These are phyloP conservation scores for Golovinomyces cichoracearum DNA, from an alignment of 2,329 filamentous ascomycete species.

Conservation along the genomic window DNA sequence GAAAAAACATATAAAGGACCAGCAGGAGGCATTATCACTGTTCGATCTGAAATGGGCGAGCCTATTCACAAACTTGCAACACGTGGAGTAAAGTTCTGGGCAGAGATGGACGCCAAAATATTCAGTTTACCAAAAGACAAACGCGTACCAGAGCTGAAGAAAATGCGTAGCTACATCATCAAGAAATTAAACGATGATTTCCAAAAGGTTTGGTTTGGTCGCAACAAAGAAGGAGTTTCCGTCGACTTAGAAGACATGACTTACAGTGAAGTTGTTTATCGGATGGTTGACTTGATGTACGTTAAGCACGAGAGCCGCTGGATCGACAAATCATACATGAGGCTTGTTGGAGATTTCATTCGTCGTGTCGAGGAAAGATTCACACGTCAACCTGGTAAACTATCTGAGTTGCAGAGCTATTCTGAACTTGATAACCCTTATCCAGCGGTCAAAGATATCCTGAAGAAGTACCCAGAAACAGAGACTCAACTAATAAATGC, in stretches of 20 bases:
- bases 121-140: conserved; percentile 85
- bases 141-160: conserved; percentile 63
- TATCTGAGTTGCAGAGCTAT: conserved; percentile 73
- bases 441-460: conserved; percentile 47
- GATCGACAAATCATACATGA: conserved; percentile 67
- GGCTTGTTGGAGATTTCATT: conserved; percentile 81
- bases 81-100: conserved; percentile 86
- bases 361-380: conserved; percentile 93
- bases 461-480: conserved; percentile 63
- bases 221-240: conserved; percentile 52
- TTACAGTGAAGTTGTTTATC: conserved; percentile 62
- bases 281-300: conserved; percentile 74
- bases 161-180: conserved; percentile 74
- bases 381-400: conserved; percentile 40
- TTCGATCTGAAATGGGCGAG: conserved; percentile 96
- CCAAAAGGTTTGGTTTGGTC: conserved; percentile 91
- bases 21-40: conserved; percentile 82
- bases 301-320: conserved; percentile 74
- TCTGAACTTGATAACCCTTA: conserved; percentile 67
- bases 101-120: conserved; percentile 97
- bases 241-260: conserved; percentile 92
- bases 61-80: conserved; percentile 97
- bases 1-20: conserved; percentile 81
- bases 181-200: conserved; percentile 89
- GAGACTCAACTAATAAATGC: conserved; percentile 86